Evolutionary conservation across 495 filamentous ascomycete species (phyloP).

Genomic region (Platismatia glauca): DNA sequence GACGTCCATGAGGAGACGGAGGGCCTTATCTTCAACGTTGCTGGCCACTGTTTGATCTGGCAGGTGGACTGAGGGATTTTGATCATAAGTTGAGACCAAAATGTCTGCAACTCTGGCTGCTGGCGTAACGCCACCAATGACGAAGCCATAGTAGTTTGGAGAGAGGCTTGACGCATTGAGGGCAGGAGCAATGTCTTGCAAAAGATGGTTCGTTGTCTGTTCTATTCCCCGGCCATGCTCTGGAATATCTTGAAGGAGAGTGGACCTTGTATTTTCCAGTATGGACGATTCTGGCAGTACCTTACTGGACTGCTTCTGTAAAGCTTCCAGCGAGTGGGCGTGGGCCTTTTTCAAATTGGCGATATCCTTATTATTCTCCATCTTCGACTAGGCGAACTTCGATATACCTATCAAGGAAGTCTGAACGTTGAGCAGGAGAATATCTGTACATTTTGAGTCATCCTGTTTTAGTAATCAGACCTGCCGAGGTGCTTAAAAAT

Average conservation of each 20-base stretch:
- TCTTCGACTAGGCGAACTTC: not conserved
- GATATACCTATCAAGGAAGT: not conserved
- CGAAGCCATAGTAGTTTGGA: slow-evolving; percentile 75
- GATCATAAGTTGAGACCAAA: slow-evolving; percentile 67
- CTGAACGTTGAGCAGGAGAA: not conserved
- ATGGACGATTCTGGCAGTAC: slow-evolving; percentile 6
- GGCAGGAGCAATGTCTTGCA: slow-evolving; percentile 54
- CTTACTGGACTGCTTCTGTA: not conserved
- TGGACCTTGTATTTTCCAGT: not conserved
- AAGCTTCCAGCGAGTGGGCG: slow-evolving; percentile 1
- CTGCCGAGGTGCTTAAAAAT: not conserved
- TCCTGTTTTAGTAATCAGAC: not conserved
- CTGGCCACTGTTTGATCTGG: slow-evolving; percentile 64
- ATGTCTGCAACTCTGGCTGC: slow-evolving; percentile 80
- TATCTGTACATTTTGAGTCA: not conserved
- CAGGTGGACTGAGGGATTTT: slow-evolving; percentile 81
- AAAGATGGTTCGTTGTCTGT: slow-evolving; percentile 40
- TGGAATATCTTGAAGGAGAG: slow-evolving; percentile 34
- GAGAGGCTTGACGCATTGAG: slow-evolving; percentile 55
- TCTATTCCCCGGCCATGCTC: slow-evolving; percentile 39
- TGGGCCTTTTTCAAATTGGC: slow-evolving; percentile 3
- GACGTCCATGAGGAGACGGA: slow-evolving; percentile 60
- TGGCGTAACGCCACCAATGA: slow-evolving; percentile 73
- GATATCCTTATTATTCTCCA: slow-evolving; percentile 10
- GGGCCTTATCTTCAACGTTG: slow-evolving; percentile 60